Base-by-base conservation (phyloP, 1,139 yeast species). In the Groenewaldozyma auringiensis region DNA sequence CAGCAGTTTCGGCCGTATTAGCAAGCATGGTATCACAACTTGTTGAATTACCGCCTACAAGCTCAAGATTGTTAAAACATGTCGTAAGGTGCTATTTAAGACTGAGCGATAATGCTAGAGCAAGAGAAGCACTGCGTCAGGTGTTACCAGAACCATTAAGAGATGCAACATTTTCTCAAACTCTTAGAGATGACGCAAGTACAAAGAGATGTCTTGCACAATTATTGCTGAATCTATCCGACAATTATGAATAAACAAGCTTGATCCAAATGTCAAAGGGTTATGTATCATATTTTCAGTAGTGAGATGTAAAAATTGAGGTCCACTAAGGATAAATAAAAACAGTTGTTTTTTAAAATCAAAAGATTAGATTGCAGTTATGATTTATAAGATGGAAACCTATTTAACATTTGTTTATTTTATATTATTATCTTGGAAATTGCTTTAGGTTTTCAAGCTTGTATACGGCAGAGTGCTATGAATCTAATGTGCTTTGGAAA, bases 41-140 rank as follows among this genome's bases (percentile, higher is more conserved):
- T 51, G 77, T 78, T 2, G 74, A 74, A 38, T 73, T 76, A 47
- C 79, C 76, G 53, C 85, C 95, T 1, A 74, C 77, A 44, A 79
- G 76, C 52, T 87, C 92, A 1, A 75, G 98, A 55, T 71, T 92
- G 46, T 72, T 92, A 52, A 89, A 92, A 63, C 98, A 92, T 62
- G 95, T 92, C 40, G 94, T 92, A 21, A 76, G 96, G 61, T 92
- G 98, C 64, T 92, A 92, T 62, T 73, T 89, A 69, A 76, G 98
- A 51, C 72, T 92, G 43, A 81, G 94, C 39, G 98, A 92, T 63
- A 92, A 92, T 59, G 71, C 80, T 22, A 94, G 94, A 53, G 97
- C 97, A 1, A 74, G 96, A 57, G 84, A 85, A 55, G 92, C 96
- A 0, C 74, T 92, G 54, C 82, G 86, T 40, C 83, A 80, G 50